phyloP scores from a whole-genome alignment of 2,329 filamentous ascomycete species.

The Aspergillus bombycis region DNA sequence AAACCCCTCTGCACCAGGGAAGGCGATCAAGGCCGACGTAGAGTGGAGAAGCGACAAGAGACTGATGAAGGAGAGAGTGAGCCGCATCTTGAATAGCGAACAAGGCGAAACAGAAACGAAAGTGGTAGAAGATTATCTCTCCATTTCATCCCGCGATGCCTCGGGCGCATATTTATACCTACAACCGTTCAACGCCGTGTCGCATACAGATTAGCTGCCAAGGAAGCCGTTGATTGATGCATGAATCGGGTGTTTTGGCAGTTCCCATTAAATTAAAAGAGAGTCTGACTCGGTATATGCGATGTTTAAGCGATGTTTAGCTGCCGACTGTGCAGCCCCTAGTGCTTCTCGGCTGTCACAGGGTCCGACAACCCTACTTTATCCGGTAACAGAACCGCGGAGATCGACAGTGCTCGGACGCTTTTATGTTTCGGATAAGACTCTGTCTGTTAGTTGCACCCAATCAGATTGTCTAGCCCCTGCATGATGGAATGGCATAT shows the following conservation, averaged over 20 bases:
- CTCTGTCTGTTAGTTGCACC: neutral
- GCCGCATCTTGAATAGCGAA: conserved; percentile 8
- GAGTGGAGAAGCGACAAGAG: conserved; percentile 14
- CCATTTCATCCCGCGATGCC: neutral
- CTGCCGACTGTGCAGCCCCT: neutral
- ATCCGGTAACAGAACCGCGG: neutral
- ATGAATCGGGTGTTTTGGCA: neutral
- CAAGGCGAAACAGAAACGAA: neutral
- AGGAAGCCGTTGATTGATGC: conserved; percentile 1
- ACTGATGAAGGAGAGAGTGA: conserved; percentile 4
- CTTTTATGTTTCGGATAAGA: neutral
- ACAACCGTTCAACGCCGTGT: neutral
- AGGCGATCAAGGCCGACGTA: conserved; percentile 39
- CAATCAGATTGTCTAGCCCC: neutral
- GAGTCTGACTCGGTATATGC: neutral
- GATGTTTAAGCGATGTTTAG: neutral
- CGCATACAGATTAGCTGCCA: conserved; percentile 2
- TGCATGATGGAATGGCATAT: neutral
- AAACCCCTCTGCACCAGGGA: conserved; percentile 56
- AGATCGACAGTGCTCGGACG: neutral
- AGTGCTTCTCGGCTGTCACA: neutral
- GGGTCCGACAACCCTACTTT: neutral
- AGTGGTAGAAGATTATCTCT: neutral
- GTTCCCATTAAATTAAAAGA: neutral
- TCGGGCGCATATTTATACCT: neutral